phyloP scores from a whole-genome alignment of 1,284 basidiomycete species.

The Erythrobasidium hasegawianum region DNA sequence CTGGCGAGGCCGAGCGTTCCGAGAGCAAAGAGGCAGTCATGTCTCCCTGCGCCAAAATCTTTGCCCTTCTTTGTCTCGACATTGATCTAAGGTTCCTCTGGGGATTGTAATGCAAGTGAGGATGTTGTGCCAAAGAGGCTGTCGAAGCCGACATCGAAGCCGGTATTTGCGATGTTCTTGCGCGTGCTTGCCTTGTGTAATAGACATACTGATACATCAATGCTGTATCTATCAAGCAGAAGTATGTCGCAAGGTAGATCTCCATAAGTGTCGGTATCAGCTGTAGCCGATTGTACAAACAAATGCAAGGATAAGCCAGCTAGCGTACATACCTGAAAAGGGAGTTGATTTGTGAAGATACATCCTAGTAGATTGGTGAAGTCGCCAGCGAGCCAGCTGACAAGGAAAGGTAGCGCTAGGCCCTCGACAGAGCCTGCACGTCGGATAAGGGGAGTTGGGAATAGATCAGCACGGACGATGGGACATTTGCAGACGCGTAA shows the following conservation, averaged over 20 bases:
- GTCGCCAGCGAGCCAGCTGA: slow-evolving; percentile 87
- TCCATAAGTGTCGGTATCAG: slow-evolving; percentile 48
- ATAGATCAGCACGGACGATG: not conserved
- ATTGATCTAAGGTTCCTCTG: not conserved
- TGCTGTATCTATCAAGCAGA: slow-evolving; percentile 59
- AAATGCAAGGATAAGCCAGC: no score
- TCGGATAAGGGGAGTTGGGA: not conserved
- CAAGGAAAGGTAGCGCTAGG: slow-evolving; percentile 79
- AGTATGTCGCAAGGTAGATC: slow-evolving; percentile 84
- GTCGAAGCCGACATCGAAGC: not conserved
- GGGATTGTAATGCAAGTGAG: slow-evolving; percentile 36
- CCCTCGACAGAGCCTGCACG: slow-evolving; percentile 71
- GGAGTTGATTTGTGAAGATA: slow-evolving; percentile 83
- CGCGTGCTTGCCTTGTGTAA: slow-evolving; percentile 53
- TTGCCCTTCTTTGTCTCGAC: no score
- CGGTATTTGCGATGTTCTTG: no score
- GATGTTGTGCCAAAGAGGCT: not conserved
- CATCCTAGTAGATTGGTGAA: slow-evolving; percentile 81
- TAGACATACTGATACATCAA: slow-evolving; percentile 54
- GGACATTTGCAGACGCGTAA: not conserved
- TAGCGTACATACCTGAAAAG: slow-evolving; percentile 69
- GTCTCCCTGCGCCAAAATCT: not conserved
- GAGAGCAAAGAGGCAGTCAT: not conserved
- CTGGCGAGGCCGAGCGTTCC: slow-evolving; percentile 8
- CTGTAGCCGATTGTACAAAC: not conserved